Evolutionary conservation across 2,329 filamentous ascomycete species (phyloP).

Genomic region (Aspergillus arachidicola): DNA sequence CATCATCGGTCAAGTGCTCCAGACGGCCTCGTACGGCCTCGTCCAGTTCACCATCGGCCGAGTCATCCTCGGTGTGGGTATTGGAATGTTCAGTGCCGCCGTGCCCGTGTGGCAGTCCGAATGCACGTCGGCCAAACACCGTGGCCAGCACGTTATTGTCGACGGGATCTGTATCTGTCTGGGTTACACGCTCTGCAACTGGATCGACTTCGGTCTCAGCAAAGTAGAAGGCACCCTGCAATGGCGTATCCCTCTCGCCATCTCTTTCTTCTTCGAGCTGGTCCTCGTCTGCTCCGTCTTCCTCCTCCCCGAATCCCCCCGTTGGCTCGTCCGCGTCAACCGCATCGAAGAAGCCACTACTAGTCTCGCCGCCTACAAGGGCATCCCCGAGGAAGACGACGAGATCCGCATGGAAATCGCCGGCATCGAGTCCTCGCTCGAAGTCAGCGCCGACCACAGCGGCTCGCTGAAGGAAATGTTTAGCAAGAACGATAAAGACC

Average conservation of each 20-base stretch:
- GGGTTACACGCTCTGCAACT: slow-evolving; percentile 34
- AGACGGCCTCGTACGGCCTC: slow-evolving; percentile 47
- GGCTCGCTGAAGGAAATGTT: slow-evolving; percentile 23
- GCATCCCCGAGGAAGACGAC: slow-evolving; percentile 11
- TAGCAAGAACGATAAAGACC: slow-evolving; percentile 20
- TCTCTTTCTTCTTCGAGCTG: slow-evolving; percentile 57
- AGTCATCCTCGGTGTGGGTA: slow-evolving; percentile 52
- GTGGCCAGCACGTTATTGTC: slow-evolving; percentile 53
- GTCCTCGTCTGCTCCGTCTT: slow-evolving; percentile 51
- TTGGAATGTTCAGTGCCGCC: slow-evolving; percentile 51
- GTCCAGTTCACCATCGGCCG: slow-evolving; percentile 52
- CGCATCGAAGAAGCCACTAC: slow-evolving; percentile 19
- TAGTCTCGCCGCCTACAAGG: slow-evolving; percentile 22
- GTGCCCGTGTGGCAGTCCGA: slow-evolving; percentile 55
- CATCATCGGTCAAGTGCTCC: slow-evolving; percentile 36
- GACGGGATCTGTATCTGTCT: slow-evolving; percentile 49
- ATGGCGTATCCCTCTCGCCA: slow-evolving; percentile 58
- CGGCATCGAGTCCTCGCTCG: slow-evolving; percentile 23
- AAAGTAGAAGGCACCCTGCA: slow-evolving; percentile 44
- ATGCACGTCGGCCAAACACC: slow-evolving; percentile 50
- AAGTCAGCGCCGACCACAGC: slow-evolving; percentile 16
- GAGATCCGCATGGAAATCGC: slow-evolving; percentile 20
- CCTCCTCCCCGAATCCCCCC: slow-evolving; percentile 54
- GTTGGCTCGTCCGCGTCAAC: slow-evolving; percentile 25
- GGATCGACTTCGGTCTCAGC: slow-evolving; percentile 54